A percentile compares a stretch with the other conserved stretches of the same genome.
These are phyloP conservation scores for Straminergon stramineum DNA, from an alignment of 225 moss, liverwort and hornwort species.

Conservation along the genomic window DNA sequence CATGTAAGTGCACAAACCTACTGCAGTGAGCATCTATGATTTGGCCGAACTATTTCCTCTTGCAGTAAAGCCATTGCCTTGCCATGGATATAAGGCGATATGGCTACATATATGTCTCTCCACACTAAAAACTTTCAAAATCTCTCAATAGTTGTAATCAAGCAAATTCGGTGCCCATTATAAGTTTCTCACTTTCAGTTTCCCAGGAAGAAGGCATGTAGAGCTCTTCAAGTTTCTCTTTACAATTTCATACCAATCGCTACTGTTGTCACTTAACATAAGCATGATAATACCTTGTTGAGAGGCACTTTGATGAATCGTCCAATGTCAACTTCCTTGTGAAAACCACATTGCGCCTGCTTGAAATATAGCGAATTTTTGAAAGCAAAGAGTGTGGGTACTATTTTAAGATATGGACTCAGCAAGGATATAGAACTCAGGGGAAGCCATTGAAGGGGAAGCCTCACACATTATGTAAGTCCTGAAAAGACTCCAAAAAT, in stretches of 20 bases:
- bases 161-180: not conserved
- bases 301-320: not conserved
- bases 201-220: not conserved
- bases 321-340: not conserved
- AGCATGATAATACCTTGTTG: not conserved
- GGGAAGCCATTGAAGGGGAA: not conserved
- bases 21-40: not conserved
- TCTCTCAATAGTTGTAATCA: not conserved
- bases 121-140: not conserved
- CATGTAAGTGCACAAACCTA: not conserved
- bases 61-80: not conserved
- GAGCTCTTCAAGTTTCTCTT: not conserved
- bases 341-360: not conserved
- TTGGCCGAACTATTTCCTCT: not conserved
- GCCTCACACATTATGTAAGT: not conserved
- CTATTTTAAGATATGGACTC: not conserved
- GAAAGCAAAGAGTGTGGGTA: not conserved
- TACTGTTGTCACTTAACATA: not conserved
- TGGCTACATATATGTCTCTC: not conserved
- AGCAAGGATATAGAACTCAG: not conserved
- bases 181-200: not conserved
- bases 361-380: not conserved
- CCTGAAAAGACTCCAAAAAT: not conserved
- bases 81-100: not conserved
- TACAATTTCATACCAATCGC: not conserved